A percentile compares a stretch with the other conserved stretches of the same genome.
Evolutionary conservation across 495 filamentous ascomycete genomes (phyloP).

Genomic region (Saxophila tyrrhenica): DNA sequence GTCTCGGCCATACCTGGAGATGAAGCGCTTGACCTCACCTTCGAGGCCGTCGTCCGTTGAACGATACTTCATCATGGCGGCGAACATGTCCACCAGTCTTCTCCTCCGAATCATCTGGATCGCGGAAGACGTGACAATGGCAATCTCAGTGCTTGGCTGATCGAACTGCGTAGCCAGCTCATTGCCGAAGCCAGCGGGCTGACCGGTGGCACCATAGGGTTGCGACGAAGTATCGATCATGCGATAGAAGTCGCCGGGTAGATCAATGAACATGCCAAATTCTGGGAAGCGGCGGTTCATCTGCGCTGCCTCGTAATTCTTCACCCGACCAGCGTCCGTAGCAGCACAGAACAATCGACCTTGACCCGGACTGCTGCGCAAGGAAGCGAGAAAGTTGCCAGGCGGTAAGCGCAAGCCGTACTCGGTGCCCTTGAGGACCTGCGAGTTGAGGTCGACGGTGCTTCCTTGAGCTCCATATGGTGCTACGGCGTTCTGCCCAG

Average conservation of each 20-base stretch:
- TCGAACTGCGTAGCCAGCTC: slow-evolving; percentile 93
- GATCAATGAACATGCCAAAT: slow-evolving; percentile 59
- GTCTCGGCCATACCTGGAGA: slow-evolving; percentile 66
- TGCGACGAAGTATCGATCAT: slow-evolving; percentile 25
- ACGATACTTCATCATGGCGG: slow-evolving; percentile 59
- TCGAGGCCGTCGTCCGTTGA: slow-evolving; percentile 63
- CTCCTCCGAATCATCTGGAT: slow-evolving; percentile 73
- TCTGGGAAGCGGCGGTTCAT: slow-evolving; percentile 41
- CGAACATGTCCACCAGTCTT: slow-evolving; percentile 87
- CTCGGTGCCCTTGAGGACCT: slow-evolving; percentile 17
- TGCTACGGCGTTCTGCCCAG: slow-evolving; percentile 1
- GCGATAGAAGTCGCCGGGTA: slow-evolving; percentile 61
- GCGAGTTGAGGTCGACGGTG: slow-evolving; percentile 29
- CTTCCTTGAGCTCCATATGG: slow-evolving; percentile 13
- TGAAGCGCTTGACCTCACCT: slow-evolving; percentile 68
- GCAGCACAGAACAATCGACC: slow-evolving; percentile 68
- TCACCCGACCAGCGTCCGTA: slow-evolving; percentile 74
- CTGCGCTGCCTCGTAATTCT: slow-evolving; percentile 37
- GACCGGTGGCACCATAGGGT: slow-evolving; percentile 42
- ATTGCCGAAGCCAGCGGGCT: slow-evolving; percentile 80
- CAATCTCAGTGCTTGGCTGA: slow-evolving; percentile 64
- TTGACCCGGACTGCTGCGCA: slow-evolving; percentile 28
- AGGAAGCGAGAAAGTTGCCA: slow-evolving; percentile 53
- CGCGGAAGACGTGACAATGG: slow-evolving; percentile 80
- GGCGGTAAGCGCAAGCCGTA: slow-evolving; percentile 55